These are phyloP conservation scores for Pythium aristosporum DNA, from an alignment of 352 stramenopile species.

Conservation along the genomic window DNA sequence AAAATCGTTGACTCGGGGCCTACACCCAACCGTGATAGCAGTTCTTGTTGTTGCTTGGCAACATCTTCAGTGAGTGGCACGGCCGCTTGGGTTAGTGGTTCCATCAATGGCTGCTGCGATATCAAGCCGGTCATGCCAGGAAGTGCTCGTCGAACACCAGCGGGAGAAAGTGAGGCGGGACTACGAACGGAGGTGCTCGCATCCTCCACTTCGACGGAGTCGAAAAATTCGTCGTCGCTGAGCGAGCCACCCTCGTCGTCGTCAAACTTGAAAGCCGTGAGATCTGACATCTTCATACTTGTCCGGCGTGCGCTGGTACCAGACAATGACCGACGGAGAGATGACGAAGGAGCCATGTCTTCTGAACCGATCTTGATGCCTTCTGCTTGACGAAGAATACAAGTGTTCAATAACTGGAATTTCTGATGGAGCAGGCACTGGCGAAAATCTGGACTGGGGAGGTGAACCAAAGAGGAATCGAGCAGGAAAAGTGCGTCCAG, in stretches of 20 bases:
- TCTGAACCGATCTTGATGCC: neutral
- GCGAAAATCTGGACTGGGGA: slow-evolving; percentile 64
- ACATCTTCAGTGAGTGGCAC: slow-evolving; percentile 80
- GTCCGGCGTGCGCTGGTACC: neutral
- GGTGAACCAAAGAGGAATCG: slow-evolving; percentile 41
- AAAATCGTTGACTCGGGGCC: slow-evolving; percentile 63
- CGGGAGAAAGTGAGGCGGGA: slow-evolving; percentile 21
- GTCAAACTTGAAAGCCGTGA: slow-evolving; percentile 35
- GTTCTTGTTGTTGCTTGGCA: slow-evolving; percentile 71
- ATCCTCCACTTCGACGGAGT: slow-evolving; percentile 63
- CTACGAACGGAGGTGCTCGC: slow-evolving; percentile 4
- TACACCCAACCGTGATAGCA: slow-evolving; percentile 66
- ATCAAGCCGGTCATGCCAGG: slow-evolving; percentile 41
- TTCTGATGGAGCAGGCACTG: slow-evolving; percentile 83
- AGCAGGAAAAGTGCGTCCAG: slow-evolving; percentile 57
- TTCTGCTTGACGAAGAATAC: slow-evolving; percentile 49
- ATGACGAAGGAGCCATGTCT: neutral
- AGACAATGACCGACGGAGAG: neutral
- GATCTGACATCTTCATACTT: slow-evolving; percentile 27
- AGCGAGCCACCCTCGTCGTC: slow-evolving; percentile 35
- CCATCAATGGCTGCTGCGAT: slow-evolving; percentile 49
- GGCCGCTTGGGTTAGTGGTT: slow-evolving; percentile 64
- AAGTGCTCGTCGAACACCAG: slow-evolving; percentile 39
- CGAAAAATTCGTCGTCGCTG: slow-evolving; percentile 85
- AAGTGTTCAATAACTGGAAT: slow-evolving; percentile 77